Percentiles rank a stretch among this genome's conserved stretches.
Conservation (phyloP, 495 filamentous ascomycete species). For the Collariella sp. region DNA sequence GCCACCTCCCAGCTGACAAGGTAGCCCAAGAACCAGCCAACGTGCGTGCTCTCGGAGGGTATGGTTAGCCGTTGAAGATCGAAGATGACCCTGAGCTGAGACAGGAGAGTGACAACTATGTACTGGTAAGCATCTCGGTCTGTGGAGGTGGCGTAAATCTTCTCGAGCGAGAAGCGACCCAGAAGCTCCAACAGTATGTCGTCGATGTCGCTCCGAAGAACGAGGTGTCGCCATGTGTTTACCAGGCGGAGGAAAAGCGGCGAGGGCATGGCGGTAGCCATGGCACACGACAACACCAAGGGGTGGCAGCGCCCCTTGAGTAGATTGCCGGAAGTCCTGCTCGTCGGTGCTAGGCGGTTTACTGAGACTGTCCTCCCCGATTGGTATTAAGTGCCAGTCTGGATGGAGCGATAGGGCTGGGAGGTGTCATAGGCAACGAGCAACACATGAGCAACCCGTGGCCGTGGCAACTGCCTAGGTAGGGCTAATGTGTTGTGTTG, state of each 20-base stretch:
- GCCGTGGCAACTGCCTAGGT: neutral
- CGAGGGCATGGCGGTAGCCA: constrained; percentile 27
- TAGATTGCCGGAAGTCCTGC: too few species aligned
- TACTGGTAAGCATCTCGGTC: constrained; percentile 21
- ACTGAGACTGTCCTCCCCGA: neutral
- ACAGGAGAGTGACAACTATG: constrained; percentile 21
- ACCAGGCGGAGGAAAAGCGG: constrained; percentile 29
- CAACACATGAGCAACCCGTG: too few species aligned
- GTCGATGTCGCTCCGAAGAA: constrained; percentile 32
- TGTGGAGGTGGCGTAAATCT: constrained; percentile 22
- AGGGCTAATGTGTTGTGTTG: neutral
- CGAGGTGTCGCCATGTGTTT: constrained; percentile 24
- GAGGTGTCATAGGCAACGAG: too few species aligned
- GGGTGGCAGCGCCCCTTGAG: neutral
- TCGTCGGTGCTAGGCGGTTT: neutral
- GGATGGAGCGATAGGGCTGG: too few species aligned
- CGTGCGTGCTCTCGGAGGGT: constrained; percentile 24
- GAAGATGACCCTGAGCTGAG: constrained; percentile 26
- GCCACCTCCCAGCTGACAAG: constrained; percentile 33
- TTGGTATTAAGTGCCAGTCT: too few species aligned
- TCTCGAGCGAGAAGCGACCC: constrained; percentile 32
- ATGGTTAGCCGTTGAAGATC: constrained; percentile 30
- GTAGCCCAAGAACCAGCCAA: constrained; percentile 30
- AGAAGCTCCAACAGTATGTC: constrained; percentile 31
- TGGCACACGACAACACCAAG: constrained; percentile 13